These are phyloP conservation scores for Phytopythium litorale DNA, from an alignment of 352 stramenopile genomes.

Conservation along the genomic window DNA sequence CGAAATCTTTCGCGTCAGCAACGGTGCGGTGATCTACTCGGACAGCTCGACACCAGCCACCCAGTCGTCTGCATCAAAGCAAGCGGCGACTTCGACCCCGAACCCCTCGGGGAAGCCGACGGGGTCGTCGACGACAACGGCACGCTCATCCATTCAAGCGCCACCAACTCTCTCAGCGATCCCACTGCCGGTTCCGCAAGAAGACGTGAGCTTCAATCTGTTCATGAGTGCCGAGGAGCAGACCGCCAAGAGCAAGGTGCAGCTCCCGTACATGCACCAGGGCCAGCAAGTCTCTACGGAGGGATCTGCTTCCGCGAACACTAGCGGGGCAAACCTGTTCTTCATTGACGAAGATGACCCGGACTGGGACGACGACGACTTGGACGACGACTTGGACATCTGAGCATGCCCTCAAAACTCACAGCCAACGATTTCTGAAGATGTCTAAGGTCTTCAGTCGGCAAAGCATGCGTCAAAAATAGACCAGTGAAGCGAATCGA, in stretches of 20 bases:
- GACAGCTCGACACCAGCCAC: constrained; percentile 3
- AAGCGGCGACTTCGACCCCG: neutral
- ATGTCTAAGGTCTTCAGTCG: neutral
- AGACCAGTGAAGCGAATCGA: neutral
- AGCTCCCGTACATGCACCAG: constrained; percentile 76
- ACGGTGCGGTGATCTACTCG: constrained; percentile 25
- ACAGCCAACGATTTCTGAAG: too few relatives aligned
- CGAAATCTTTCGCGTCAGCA: constrained; percentile 52
- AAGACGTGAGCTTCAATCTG: constrained; percentile 73
- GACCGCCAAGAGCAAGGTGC: constrained; percentile 50
- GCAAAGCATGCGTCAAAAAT: neutral
- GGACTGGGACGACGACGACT: constrained; percentile 61
- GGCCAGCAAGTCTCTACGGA: constrained; percentile 8
- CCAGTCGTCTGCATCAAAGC: neutral
- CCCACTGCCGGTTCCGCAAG: constrained; percentile 41
- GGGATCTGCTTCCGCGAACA: neutral
- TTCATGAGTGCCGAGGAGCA: constrained; percentile 57
- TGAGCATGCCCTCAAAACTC: constrained; percentile 5
- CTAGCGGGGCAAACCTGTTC: constrained; percentile 31
- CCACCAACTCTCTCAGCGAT: neutral
- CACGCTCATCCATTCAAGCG: neutral
- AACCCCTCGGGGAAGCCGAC: neutral
- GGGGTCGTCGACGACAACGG: neutral
- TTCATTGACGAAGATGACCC: constrained; percentile 82
- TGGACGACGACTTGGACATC: constrained; percentile 46